Evolutionary conservation across 2,329 filamentous ascomycete genomes (phyloP), one percentile per base, ranked within the genome.

Genomic region (Penicillium sp.): DNA sequence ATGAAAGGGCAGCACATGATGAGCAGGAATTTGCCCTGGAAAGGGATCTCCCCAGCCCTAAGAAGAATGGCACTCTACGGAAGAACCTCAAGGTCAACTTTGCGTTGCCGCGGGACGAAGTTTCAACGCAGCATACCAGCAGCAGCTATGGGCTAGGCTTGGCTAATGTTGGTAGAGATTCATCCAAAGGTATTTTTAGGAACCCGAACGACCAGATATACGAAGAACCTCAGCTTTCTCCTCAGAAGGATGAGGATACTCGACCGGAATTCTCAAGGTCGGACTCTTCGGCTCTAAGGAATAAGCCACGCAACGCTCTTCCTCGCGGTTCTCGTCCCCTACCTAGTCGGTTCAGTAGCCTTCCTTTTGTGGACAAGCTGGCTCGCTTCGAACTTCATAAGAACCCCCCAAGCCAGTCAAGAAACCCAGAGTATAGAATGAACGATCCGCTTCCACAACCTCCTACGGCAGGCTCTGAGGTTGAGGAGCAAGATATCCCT

Each of bases 351-450:
- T 63, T 61, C 72, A 70, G 61, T 67, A 55, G 63, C 67, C n/a
- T n/a, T n/a, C 68, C 74, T 49, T 67, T 73, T 46, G 56, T 71
- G 56, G 65, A 74, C 51, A 75, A 75, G 57, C 66, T 69, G 28
- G 62, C 77, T 9, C 71, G 75, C 21, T 78, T 83, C 49, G 88
- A 96, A 66, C 91, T 95, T 50, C 80, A 95, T 67, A 84, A 80
- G 60, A 94, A 95, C 61, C 82, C 88, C 17, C 88, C 88, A 1
- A 83, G 82, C 19, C 89, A 93, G 63, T 90, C 88, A 40, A 81
- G 84, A 51, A 88, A 95, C 63, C 82, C 69, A 88, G n/a, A n/a
- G n/a, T n/a, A n/a, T n/a, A n/a, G n/a, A n/a, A n/a, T n/a, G n/a
- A n/a, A n/a, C n/a, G n/a, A n/a, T n/a, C n/a, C n/a, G n/a, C n/a